A percentile compares a stretch with the other conserved stretches of the same genome.
These are phyloP conservation scores for Trichophyton benhamiae DNA, from an alignment of 2,329 filamentous ascomycete genomes.

Conservation along the genomic window DNA sequence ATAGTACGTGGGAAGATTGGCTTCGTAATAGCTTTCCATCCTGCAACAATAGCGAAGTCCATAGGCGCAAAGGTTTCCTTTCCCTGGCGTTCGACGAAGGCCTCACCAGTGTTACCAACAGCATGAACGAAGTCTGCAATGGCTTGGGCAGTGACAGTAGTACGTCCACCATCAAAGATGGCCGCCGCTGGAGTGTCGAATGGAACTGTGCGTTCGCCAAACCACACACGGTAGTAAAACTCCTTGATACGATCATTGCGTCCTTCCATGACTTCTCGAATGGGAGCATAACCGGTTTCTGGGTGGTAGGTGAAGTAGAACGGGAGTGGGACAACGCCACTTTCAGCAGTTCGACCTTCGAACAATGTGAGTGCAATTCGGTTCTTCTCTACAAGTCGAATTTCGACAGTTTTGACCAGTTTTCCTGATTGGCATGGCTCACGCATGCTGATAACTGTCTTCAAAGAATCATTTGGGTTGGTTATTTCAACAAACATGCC, in stretches of 20 bases:
- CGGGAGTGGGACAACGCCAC: conserved; percentile 67
- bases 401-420: conserved; percentile 76
- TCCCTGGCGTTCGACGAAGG: conserved; percentile 88
- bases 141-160: conserved; percentile 76
- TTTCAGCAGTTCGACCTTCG: conserved; percentile 80
- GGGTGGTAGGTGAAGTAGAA: conserved; percentile 89
- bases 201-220: conserved; percentile 71
- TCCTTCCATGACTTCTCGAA: conserved; percentile 87
- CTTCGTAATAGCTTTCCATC: conserved; percentile 98
- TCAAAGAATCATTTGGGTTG: conserved; percentile 66
- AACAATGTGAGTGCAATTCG: conserved; percentile 83
- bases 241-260: conserved; percentile 98
- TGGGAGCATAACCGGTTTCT: conserved; percentile 92
- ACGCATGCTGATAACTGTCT: conserved; percentile 74
- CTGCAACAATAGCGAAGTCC: conserved; percentile 97
- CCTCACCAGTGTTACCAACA: conserved; percentile 93
- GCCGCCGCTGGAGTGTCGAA: conserved; percentile 76
- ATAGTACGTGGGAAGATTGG: conserved; percentile 96
- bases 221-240: conserved; percentile 98
- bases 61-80: conserved; percentile 93
- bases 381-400: conserved; percentile 60
- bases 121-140: conserved; percentile 99
- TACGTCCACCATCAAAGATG: conserved; percentile 78
- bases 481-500: conserved; percentile 83
- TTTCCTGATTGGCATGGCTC: conserved; percentile 80